Percentiles rank a stretch among this genome's conserved stretches.
Conservation (phyloP, 192 early-diverging fungal genomes). For the Pilaira anomala region DNA sequence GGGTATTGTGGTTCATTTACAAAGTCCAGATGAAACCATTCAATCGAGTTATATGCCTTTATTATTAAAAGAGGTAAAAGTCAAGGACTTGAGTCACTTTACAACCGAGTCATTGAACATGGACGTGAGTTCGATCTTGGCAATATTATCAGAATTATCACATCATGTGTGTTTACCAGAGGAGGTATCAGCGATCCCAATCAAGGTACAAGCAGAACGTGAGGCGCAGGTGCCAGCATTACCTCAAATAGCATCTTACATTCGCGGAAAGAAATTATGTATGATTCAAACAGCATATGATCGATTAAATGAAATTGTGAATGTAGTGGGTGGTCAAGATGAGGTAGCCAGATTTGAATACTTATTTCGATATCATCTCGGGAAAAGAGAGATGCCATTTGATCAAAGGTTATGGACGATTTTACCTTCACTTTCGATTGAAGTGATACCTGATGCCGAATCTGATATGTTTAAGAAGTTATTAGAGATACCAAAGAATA, state of each 20-base stretch:
- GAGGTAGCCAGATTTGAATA: slow-evolving; percentile 31
- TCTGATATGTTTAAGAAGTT: slow-evolving; percentile 14
- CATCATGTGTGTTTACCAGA: slow-evolving; percentile 32
- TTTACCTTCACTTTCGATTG: slow-evolving; percentile 10
- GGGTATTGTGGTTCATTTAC: slow-evolving; percentile 24
- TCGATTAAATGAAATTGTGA: slow-evolving; percentile 36
- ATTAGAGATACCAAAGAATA: slow-evolving; percentile 8
- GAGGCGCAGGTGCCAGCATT: slow-evolving; percentile 38
- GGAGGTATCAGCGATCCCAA: slow-evolving; percentile 34
- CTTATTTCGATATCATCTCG: slow-evolving; percentile 14
- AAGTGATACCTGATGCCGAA: slow-evolving; percentile 14
- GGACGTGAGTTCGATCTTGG: slow-evolving; percentile 48
- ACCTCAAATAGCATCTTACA: slow-evolving; percentile 27
- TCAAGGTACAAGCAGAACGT: slow-evolving; percentile 41
- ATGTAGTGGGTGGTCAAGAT: slow-evolving; percentile 39
- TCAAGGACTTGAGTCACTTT: slow-evolving; percentile 1
- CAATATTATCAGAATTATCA: slow-evolving; percentile 41
- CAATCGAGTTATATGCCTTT: slow-evolving; percentile 1
- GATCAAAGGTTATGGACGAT: slow-evolving; percentile 25
- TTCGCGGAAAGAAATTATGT: slow-evolving; percentile 38
- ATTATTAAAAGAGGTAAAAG: no score
- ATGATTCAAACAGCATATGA: slow-evolving; percentile 39
- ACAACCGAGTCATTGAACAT: slow-evolving; percentile 43
- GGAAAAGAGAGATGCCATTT: not conserved
- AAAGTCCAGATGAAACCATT: not conserved